Evolutionary conservation across 345 rosid genomes (phyloP).

Genomic region (Gossypium longicalyx): DNA sequence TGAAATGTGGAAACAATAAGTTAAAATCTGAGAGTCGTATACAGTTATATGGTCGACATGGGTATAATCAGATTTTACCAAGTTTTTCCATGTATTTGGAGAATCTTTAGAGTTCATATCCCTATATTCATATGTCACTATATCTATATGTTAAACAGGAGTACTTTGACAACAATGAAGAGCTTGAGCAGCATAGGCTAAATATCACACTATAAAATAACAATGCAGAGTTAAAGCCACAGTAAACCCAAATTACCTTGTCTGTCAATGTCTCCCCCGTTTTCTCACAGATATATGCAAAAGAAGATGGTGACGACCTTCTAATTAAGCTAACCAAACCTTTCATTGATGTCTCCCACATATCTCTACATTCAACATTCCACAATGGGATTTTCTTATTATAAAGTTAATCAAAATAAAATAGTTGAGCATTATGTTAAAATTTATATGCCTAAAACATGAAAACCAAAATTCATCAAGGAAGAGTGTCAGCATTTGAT

Average conservation of each 20-base stretch:
- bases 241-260: slow-evolving; percentile 47
- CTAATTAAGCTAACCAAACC: slow-evolving; percentile 73
- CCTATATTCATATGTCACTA: too few relatives aligned
- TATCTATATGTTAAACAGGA: too few relatives aligned
- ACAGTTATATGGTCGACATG: too few relatives aligned
- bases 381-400: background rate
- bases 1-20: background rate
- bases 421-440: background rate
- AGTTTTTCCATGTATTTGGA: too few relatives aligned
- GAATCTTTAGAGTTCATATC: too few relatives aligned
- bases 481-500: background rate
- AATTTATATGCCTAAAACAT: background rate
- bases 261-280: slow-evolving; percentile 52
- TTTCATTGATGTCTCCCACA: slow-evolving; percentile 99
- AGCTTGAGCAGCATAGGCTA: too few relatives aligned
- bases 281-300: slow-evolving; percentile 85
- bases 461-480: background rate
- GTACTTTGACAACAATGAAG: too few relatives aligned
- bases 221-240: background rate
- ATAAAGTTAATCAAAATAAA: background rate
- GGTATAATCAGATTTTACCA: too few relatives aligned
- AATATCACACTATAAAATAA: background rate
- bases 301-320: slow-evolving; percentile 83
- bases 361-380: slow-evolving; percentile 52
- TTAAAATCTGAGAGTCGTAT: background rate